These are phyloP conservation scores for Chaetomium strumarium DNA, from an alignment of 2,329 filamentous ascomycete genomes.

Conservation along the genomic window DNA sequence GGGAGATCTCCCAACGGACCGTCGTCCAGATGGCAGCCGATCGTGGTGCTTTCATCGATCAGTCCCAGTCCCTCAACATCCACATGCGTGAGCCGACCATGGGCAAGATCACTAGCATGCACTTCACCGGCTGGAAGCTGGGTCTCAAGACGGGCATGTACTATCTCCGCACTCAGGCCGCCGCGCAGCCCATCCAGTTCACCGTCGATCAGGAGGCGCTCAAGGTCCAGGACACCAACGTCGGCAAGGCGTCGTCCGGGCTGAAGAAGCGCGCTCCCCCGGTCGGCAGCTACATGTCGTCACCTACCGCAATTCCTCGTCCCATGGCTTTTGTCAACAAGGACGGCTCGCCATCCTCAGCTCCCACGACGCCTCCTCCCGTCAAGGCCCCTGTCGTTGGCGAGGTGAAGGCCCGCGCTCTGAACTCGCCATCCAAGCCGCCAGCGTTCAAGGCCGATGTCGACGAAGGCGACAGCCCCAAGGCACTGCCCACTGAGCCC, in stretches of 20 bases:
- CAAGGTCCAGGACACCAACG: constrained; percentile 75
- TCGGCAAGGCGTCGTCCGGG: constrained; percentile 55
- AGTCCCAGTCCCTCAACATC: constrained; percentile 98
- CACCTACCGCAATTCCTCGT: constrained; percentile 57
- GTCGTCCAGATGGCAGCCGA: constrained; percentile 98
- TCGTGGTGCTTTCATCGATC: constrained; percentile 96
- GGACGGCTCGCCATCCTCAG: constrained; percentile 44
- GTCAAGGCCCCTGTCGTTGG: constrained; percentile 33
- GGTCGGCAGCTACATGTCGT: constrained; percentile 51
- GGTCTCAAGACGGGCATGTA: constrained; percentile 99
- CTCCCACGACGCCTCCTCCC: constrained; percentile 61
- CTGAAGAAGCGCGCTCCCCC: constrained; percentile 66
- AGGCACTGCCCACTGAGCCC: constrained; percentile 69
- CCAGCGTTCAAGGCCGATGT: constrained; percentile 71
- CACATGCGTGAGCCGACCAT: constrained; percentile 99
- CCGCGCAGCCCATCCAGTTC: constrained; percentile 95
- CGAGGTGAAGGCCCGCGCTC: constrained; percentile 39
- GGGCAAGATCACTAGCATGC: constrained; percentile 99
- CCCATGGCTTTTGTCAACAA: constrained; percentile 57
- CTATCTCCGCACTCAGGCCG: constrained; percentile 97
- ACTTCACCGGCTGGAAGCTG: constrained; percentile 98
- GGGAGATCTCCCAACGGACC: constrained; percentile 95
- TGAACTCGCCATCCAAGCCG: constrained; percentile 54
- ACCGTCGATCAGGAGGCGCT: constrained; percentile 96
- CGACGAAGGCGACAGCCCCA: constrained; percentile 72